A percentile compares a stretch with the other conserved stretches of the same genome.
These are phyloP conservation scores for Cyclostephanos tholiformis DNA, from an alignment of 108 stramenopile genomes.

Conservation along the genomic window DNA sequence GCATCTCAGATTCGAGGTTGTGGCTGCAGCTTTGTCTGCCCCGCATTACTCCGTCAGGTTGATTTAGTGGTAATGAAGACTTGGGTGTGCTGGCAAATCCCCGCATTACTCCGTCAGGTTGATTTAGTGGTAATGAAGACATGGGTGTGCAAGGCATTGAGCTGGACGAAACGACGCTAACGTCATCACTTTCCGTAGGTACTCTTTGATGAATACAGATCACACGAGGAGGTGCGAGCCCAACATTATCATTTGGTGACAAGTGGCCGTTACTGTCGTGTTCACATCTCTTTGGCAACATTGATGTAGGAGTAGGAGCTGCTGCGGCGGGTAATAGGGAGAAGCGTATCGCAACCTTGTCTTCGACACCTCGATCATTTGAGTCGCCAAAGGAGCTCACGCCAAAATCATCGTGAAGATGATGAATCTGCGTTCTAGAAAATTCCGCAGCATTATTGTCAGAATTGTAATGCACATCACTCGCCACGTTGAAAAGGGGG, in stretches of 20 bases:
- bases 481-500: not conserved
- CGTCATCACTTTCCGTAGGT: not conserved
- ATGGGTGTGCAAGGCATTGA: not conserved
- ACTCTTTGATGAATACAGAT: not conserved
- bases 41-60: not conserved
- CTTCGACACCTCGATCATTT: too few species aligned
- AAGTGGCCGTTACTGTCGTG: not conserved
- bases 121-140: not conserved
- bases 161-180: not conserved
- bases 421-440: not conserved
- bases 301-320: not conserved
- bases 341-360: too few species aligned
- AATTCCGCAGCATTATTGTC: too few species aligned
- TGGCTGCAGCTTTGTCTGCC: not conserved
- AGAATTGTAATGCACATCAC: not conserved
- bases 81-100: too few species aligned
- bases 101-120: not conserved
- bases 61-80: not conserved
- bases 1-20: constrained; percentile 1
- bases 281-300: not conserved
- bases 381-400: not conserved
- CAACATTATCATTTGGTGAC: not conserved
- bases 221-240: not conserved
- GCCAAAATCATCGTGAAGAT: not conserved
- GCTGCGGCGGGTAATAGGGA: too few species aligned